Percentiles rank a stretch among this genome's conserved stretches.
Evolutionary conservation across 345 rosid genomes (phyloP).

Genomic region (Citropsis articulata): DNA sequence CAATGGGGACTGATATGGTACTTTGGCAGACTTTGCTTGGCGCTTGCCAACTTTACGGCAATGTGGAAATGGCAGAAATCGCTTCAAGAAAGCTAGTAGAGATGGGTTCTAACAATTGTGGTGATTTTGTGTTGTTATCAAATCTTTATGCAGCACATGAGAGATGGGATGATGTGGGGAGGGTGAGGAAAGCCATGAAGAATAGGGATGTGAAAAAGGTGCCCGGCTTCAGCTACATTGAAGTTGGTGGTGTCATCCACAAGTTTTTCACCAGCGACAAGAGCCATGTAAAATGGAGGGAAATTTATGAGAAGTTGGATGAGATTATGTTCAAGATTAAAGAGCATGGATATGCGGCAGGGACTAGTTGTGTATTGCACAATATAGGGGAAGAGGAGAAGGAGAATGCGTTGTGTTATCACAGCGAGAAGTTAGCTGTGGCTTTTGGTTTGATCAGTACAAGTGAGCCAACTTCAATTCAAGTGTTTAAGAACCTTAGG

Average conservation of each 20-base stretch:
- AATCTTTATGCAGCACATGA: conserved; percentile 74
- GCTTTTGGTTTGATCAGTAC: conserved; percentile 68
- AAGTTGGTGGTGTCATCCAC: conserved; percentile 55
- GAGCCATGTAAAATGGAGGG: conserved; percentile 48
- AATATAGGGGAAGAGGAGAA: conserved; percentile 93
- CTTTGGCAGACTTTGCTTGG: conserved; percentile 88
- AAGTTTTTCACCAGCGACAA: conserved; percentile 74
- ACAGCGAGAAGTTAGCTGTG: conserved; percentile 89
- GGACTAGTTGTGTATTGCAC: conserved; percentile 72
- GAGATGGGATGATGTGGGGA: conserved; percentile 81
- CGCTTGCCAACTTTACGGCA: conserved; percentile 63
- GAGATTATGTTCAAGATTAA: conserved; percentile 69
- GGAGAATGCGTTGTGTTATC: conserved; percentile 70
- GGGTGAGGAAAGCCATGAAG: conserved; percentile 74
- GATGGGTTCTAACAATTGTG: conserved; percentile 70
- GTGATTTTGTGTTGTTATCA: conserved; percentile 75
- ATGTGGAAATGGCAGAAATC: conserved; percentile 74
- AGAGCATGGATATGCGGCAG: conserved; percentile 71
- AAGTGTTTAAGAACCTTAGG: conserved; percentile 80
- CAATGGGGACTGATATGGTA: conserved; percentile 58
- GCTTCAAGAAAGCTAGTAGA: conserved; percentile 59
- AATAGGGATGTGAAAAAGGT: conserved; percentile 67
- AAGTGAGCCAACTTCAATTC: conserved; percentile 49
- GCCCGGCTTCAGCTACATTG: conserved; percentile 83
- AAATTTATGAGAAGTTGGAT: conserved; percentile 64